Conservation (phyloP, 768 basidiomycete species). For the Tubosaeta sp. region DNA sequence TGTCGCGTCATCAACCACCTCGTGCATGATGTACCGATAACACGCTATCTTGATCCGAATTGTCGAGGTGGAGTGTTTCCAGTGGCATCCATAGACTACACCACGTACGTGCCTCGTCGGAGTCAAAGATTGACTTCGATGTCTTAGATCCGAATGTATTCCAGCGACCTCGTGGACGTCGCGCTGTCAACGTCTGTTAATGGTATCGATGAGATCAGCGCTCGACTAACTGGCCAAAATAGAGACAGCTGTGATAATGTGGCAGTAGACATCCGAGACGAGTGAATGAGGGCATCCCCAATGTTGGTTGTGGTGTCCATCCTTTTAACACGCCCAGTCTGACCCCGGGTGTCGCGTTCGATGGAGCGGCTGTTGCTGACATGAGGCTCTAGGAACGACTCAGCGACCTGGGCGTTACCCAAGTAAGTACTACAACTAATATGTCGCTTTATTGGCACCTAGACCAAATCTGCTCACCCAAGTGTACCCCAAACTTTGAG, state of each 20-base stretch:
- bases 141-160: slow-evolving; percentile 8
- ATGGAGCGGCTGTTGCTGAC: not conserved
- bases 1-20: slow-evolving; percentile 5
- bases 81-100: not conserved
- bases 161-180: slow-evolving; percentile 6
- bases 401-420: slow-evolving; percentile 3
- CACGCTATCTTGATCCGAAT: not conserved
- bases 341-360: not conserved
- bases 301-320: not conserved
- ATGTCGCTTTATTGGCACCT: not conserved
- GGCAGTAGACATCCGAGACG: not conserved
- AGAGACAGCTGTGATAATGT: not conserved
- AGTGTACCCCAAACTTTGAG: not conserved
- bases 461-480: not conserved
- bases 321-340: not conserved
- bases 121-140: slow-evolving; percentile 7
- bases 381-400: not conserved
- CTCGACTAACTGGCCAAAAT: not conserved
- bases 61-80: not conserved
- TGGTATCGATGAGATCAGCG: slow-evolving; percentile 5
- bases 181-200: not conserved
- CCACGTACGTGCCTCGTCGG: not conserved
- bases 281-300: not conserved
- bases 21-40: slow-evolving; percentile 7
- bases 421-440: too few species aligned